Evolutionary conservation across 768 basidiomycete species (phyloP).

Genomic region (Trametes punicea): DNA sequence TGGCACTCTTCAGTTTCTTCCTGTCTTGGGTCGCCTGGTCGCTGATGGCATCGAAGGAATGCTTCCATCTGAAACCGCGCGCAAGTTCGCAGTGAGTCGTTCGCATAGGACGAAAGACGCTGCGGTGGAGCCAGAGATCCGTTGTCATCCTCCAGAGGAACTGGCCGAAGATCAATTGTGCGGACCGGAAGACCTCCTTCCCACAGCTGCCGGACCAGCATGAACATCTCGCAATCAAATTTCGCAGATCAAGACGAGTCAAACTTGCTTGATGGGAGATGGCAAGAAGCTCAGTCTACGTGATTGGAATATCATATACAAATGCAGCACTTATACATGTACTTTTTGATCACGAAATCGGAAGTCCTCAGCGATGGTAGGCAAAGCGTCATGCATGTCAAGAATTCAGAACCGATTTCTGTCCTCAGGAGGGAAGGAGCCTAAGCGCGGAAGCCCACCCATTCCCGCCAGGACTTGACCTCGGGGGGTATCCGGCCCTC

Average conservation of each 20-base stretch:
- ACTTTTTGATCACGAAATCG: constrained; percentile 18
- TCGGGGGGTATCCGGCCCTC: constrained; percentile 90
- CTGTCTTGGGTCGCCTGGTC: constrained; percentile 76
- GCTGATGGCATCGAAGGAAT: constrained; percentile 67
- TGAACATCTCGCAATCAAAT: too few relatives aligned
- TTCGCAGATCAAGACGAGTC: neutral
- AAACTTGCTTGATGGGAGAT: neutral
- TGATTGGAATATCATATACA: constrained; percentile 12
- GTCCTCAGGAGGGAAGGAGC: neutral
- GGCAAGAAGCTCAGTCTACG: neutral
- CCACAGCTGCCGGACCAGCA: neutral
- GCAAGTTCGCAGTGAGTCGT: constrained; percentile 66
- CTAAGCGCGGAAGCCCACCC: constrained; percentile 70
- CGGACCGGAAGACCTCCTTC: constrained; percentile 41
- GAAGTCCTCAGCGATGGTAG: neutral
- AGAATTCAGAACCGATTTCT: neutral
- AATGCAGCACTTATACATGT: constrained; percentile 20
- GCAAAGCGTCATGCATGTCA: neutral
- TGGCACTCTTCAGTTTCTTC: constrained; percentile 63
- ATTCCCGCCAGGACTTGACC: constrained; percentile 90
- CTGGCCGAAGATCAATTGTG: constrained; percentile 51
- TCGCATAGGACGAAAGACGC: neutral
- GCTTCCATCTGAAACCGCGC: constrained; percentile 46
- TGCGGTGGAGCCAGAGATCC: constrained; percentile 9
- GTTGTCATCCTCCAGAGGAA: constrained; percentile 27